A percentile compares a stretch with the other conserved stretches of the same genome.
Conservation (phyloP, 441 rosid genomes). For the Pelargonium australe region DNA sequence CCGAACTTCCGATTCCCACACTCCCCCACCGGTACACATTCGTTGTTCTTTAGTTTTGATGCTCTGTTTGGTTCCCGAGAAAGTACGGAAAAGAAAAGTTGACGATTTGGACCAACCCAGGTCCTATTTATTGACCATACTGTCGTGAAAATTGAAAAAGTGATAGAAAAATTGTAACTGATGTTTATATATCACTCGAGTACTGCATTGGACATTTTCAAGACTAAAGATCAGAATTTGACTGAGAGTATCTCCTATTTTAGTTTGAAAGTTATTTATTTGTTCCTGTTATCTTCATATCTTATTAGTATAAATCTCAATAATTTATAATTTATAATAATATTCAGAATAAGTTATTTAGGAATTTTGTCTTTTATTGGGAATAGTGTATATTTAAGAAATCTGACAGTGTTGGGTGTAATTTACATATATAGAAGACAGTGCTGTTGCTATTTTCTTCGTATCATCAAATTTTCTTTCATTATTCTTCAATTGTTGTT, state of each 20-base stretch:
- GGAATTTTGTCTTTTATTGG: not conserved
- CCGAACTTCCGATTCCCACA: not conserved
- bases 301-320: not conserved
- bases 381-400: not conserved
- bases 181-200: not conserved
- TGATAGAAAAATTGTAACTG: not conserved
- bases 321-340: not conserved
- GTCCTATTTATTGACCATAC: too few relatives aligned
- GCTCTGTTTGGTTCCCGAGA: not conserved
- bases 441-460: not conserved
- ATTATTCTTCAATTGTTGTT: not conserved
- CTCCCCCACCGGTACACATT: not conserved
- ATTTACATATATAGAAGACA: not conserved
- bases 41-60: not conserved
- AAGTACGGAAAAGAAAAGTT: not conserved
- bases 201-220: not conserved
- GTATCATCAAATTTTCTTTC: not conserved
- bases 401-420: not conserved
- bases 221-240: not conserved
- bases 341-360: not conserved
- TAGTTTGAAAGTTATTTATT: not conserved
- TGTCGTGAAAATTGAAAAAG: not conserved
- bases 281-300: not conserved
- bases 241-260: not conserved
- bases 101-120: not conserved